Evolutionary conservation across 2,329 filamentous ascomycete species (phyloP), one percentile per base, ranked within the genome.

Genomic region (Colletotrichum sidae): DNA sequence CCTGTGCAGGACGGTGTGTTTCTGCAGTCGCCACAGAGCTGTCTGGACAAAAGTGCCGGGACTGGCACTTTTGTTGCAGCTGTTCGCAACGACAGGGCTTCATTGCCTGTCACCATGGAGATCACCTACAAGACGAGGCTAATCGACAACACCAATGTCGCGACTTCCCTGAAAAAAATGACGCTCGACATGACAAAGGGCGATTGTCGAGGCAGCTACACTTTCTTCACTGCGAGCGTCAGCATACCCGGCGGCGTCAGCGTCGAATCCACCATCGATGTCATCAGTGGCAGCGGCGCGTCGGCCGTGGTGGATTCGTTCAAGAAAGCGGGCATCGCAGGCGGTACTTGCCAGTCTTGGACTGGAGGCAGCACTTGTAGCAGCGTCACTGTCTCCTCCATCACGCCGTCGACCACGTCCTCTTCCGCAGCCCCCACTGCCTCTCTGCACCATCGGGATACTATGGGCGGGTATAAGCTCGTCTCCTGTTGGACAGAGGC

Each of bases 401-500:
- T 68, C 17, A 37, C 37, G 11, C 34, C 66, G 47, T 57, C 72
- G 8, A 54, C 73, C 38, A 77, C 73, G 8, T 73, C 76, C 15
- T 17, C 44, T 6, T 70, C 68, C 17, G 70, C 72, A 41, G 63
- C 57, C 2, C 69, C 78, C 6, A 72, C 70, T 15, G 74, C 74
- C n/a, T 76, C 74, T 0, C 75, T 76, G 7, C 70, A 71, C 50
- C 78, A 80, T 62, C 79, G 79, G 50, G 70, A 75, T 8, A 74
- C 72, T 0, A 72, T 86, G 4, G 79, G 79, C 59, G 80, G 82
- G 49, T 92, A 89, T 80, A 79, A 79, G 51, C 83, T 87, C 68
- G 74, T 84, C 12, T 90, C 89, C 58, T 92, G 90, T 77, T 90
- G 85, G 71, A 80, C 78, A 35, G 84, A 86, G 68, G 70, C 77